phyloP scores from a whole-genome alignment of 2,329 filamentous ascomycete species.

The Chaetoscypha palmicola region DNA sequence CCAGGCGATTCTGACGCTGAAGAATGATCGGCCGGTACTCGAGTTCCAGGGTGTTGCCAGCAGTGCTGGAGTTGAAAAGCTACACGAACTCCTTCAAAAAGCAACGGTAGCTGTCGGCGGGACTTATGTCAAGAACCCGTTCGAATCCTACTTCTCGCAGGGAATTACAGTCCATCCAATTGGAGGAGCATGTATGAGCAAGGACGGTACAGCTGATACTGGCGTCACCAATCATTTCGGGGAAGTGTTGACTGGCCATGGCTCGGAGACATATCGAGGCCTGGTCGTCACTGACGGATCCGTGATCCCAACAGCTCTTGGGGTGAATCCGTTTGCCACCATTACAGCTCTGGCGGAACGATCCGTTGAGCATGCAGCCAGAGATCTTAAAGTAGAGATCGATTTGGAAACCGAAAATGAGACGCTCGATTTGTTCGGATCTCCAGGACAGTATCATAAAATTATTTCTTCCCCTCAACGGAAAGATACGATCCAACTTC shows the following conservation, averaged over 20 bases:
- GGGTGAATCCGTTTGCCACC: slow-evolving; percentile 62
- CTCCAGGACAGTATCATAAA: slow-evolving; percentile 34
- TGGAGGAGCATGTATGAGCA: slow-evolving; percentile 56
- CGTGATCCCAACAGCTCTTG: slow-evolving; percentile 52
- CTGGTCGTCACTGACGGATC: slow-evolving; percentile 57
- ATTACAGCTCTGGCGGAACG: slow-evolving; percentile 63
- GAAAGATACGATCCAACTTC: slow-evolving; percentile 30
- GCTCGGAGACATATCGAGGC: slow-evolving; percentile 45
- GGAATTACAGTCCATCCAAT: slow-evolving; percentile 61
- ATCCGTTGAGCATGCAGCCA: slow-evolving; percentile 46
- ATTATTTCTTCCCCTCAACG: slow-evolving; percentile 9
- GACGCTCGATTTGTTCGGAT: slow-evolving; percentile 47
- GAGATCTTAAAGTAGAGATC: slow-evolving; percentile 35
- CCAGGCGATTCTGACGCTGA: slow-evolving; percentile 51
- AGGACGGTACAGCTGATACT: slow-evolving; percentile 46
- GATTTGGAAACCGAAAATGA: slow-evolving; percentile 40
- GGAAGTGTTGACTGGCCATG: slow-evolving; percentile 49
- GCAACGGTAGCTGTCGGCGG: slow-evolving; percentile 53
- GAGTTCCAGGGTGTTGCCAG: slow-evolving; percentile 53
- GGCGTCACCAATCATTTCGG: slow-evolving; percentile 58
- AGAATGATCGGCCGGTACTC: slow-evolving; percentile 52
- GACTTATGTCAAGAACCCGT: slow-evolving; percentile 52
- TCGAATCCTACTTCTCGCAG: slow-evolving; percentile 46
- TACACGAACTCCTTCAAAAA: slow-evolving; percentile 45
- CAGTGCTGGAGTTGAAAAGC: slow-evolving; percentile 45